phyloP scores from a whole-genome alignment of 371 early-diverging fungal species.

The Mortierella sp. region DNA sequence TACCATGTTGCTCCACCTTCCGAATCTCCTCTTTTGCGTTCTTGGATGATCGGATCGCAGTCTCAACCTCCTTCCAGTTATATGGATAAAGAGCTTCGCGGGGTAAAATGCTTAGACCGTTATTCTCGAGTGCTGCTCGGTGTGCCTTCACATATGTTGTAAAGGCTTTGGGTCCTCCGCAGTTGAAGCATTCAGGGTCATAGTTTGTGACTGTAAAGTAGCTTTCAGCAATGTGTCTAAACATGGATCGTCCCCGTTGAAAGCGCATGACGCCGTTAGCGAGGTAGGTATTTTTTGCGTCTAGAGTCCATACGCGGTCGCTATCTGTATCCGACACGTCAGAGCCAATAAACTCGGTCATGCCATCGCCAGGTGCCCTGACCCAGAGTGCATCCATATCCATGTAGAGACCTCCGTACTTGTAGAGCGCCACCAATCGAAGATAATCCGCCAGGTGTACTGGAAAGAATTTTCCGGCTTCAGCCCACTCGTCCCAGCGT shows the following conservation, averaged over 20 bases:
- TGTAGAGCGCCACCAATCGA: constrained; percentile 67
- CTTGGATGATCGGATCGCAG: constrained; percentile 52
- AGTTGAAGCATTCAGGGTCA: constrained; percentile 73
- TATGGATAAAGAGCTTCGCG: constrained; percentile 67
- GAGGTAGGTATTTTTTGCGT: constrained; percentile 70
- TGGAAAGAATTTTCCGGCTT: constrained; percentile 64
- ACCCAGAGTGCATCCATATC: constrained; percentile 80
- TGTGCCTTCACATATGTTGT: constrained; percentile 70
- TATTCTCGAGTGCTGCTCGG: constrained; percentile 60
- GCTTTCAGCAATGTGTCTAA: constrained; percentile 71
- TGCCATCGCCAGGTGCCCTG: constrained; percentile 65
- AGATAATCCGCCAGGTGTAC: constrained; percentile 75
- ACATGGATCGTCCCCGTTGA: constrained; percentile 71
- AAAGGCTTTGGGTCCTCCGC: constrained; percentile 73
- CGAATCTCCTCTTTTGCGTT: constrained; percentile 65
- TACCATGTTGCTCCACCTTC: constrained; percentile 55
- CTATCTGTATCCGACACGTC: constrained; percentile 64
- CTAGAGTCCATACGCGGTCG: constrained; percentile 72
- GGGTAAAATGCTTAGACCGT: constrained; percentile 65
- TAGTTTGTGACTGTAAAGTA: constrained; percentile 67
- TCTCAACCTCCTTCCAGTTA: constrained; percentile 63
- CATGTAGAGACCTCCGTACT: constrained; percentile 80
- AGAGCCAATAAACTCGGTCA: constrained; percentile 73
- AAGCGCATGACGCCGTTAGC: constrained; percentile 76
- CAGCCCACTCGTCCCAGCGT: constrained; percentile 71